Percentiles rank a stretch among this genome's conserved stretches.
phyloP scores from a whole-genome alignment of 2,329 filamentous ascomycete genomes.

The Colletotrichum musicola region DNA sequence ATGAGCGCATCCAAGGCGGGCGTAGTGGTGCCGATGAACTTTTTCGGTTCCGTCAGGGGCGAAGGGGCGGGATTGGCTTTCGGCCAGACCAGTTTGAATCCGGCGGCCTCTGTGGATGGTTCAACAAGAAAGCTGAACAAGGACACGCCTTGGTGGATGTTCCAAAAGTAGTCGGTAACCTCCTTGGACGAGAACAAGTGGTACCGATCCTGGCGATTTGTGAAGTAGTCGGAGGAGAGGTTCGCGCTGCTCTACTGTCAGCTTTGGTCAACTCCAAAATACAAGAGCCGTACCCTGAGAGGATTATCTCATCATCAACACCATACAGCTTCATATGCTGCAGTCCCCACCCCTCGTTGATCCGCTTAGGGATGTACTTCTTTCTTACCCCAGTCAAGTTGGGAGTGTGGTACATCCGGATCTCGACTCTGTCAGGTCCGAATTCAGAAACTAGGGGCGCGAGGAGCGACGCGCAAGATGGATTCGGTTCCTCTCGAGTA shows the following conservation, averaged over 20 bases:
- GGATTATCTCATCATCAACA: slow-evolving; percentile 92
- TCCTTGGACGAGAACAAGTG: slow-evolving; percentile 86
- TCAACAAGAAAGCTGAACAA: slow-evolving; percentile 85
- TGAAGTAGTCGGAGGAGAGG: slow-evolving; percentile 93
- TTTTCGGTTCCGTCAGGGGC: slow-evolving; percentile 76
- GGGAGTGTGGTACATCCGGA: slow-evolving; percentile 98
- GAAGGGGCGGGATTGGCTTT: slow-evolving; percentile 78
- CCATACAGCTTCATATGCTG: slow-evolving; percentile 99
- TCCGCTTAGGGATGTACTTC: slow-evolving; percentile 84
- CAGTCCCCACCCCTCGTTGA: slow-evolving; percentile 98
- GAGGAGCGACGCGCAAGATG: slow-evolving; percentile 90
- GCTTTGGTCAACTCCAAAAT: background rate
- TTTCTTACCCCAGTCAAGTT: slow-evolving; percentile 92
- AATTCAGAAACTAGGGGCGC: slow-evolving; percentile 88
- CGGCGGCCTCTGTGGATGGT: slow-evolving; percentile 68
- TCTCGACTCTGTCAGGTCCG: slow-evolving; percentile 84
- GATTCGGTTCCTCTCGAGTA: slow-evolving; percentile 87
- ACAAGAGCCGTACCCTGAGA: slow-evolving; percentile 76
- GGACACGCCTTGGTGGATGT: slow-evolving; percentile 81
- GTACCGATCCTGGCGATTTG: slow-evolving; percentile 93
- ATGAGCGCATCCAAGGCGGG: slow-evolving; percentile 76
- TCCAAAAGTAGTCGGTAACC: slow-evolving; percentile 85
- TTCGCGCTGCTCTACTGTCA: slow-evolving; percentile 71
- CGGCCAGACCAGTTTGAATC: slow-evolving; percentile 80
- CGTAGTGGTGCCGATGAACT: slow-evolving; percentile 79